Evolutionary conservation across 2,329 filamentous ascomycete genomes (phyloP).

Genomic region (Fusarium armeniacum): DNA sequence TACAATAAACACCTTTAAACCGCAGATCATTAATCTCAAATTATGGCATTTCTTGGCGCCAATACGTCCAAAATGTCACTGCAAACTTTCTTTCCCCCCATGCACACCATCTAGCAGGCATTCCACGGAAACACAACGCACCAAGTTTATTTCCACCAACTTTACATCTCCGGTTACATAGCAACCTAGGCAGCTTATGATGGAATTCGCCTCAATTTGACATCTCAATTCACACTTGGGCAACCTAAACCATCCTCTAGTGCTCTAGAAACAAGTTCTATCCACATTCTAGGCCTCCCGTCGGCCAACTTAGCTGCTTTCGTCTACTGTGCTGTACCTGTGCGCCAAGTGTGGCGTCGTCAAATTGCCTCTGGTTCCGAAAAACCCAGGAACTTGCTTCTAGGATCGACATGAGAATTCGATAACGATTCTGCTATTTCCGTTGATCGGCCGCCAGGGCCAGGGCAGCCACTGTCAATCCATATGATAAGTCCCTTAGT

Average conservation of each 20-base stretch:
- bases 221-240: background rate
- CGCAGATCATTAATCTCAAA: constrained; percentile 12
- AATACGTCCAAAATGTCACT: background rate
- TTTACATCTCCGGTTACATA: background rate
- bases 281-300: constrained; percentile 5
- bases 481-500: background rate
- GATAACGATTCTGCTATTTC: background rate
- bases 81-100: background rate
- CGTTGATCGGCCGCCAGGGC: background rate
- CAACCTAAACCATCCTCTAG: background rate
- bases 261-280: constrained; percentile 17
- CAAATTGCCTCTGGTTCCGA: background rate
- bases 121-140: background rate
- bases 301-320: constrained; percentile 7
- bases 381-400: background rate
- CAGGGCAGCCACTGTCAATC: constrained; percentile 1
- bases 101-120: constrained; percentile 23
- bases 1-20: background rate
- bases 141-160: constrained; percentile 7
- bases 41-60: background rate
- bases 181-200: background rate
- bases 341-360: background rate
- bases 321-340: background rate
- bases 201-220: constrained; percentile 13
- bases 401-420: constrained; percentile 2